Conservation (phyloP, 257 asterid genomes). For the Solanum arcanum region DNA sequence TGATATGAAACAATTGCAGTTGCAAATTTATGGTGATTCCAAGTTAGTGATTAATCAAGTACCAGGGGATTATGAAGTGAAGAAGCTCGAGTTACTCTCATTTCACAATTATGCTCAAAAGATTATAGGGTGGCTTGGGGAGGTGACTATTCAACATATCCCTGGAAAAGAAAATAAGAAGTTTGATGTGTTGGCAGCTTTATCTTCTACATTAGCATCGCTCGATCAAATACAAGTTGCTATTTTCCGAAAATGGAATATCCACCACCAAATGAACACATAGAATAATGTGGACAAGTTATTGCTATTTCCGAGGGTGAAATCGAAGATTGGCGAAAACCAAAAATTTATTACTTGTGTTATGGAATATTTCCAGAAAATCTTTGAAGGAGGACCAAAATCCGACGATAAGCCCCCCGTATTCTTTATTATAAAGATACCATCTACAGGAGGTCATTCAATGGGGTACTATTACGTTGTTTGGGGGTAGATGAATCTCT, state of each 20-base stretch:
- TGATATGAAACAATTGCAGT: background rate
- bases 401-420: accelerated
- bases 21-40: background rate
- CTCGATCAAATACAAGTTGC: background rate
- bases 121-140: background rate
- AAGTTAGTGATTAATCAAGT: background rate
- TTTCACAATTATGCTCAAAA: background rate
- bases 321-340: background rate
- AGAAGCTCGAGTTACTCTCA: background rate
- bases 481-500: background rate
- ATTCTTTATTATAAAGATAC: background rate
- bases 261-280: background rate
- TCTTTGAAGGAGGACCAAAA: too few species aligned
- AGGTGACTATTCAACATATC: background rate
- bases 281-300: background rate
- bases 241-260: background rate
- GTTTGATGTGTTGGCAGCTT: background rate
- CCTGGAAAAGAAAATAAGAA: background rate
- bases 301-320: background rate
- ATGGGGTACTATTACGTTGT: background rate
- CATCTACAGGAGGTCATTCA: too few species aligned
- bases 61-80: background rate
- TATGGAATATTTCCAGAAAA: too few species aligned
- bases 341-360: too few species aligned
- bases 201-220: background rate